Conservation (phyloP, 805 yeast genomes). For the Monosporozyma unispora region DNA sequence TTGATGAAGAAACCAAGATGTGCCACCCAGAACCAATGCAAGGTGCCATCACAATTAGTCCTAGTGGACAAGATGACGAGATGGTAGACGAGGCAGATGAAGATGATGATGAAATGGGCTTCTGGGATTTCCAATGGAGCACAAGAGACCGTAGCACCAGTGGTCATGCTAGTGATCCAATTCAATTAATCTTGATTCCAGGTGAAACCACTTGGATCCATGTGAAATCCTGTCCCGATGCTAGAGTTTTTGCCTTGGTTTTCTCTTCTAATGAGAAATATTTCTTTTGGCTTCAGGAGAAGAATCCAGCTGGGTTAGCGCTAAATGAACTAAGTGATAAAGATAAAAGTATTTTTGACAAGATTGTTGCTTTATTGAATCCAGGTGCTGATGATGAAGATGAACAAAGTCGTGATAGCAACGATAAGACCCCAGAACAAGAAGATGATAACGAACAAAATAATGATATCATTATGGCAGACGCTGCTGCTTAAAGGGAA, state of each 20-base stretch:
- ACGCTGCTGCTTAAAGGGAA: conserved; percentile 1
- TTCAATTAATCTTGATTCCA: conserved; percentile 58
- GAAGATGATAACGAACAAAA: conserved; percentile 10
- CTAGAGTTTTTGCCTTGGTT: conserved; percentile 64
- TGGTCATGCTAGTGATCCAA: conserved; percentile 15
- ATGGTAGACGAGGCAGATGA: conserved; percentile 3
- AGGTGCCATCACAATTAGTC: conserved; percentile 34
- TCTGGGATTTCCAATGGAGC: conserved; percentile 30
- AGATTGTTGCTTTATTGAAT: conserved; percentile 42
- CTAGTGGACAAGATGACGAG: conserved; percentile 7
- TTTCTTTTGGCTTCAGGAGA: conserved; percentile 67
- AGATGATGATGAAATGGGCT: conserved; percentile 25
- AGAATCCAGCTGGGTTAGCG: conserved; percentile 44
- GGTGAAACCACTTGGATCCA: conserved; percentile 77
- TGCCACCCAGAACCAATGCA: conserved; percentile 53
- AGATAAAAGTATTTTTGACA: conserved; percentile 45
- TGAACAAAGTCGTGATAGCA: conserved; percentile 13
- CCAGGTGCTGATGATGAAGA: conserved; percentile 19
- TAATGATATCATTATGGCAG: conserved; percentile 3
- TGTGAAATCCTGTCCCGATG: conserved; percentile 59
- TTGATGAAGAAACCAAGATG: conserved; percentile 44
- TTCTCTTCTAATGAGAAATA: conserved; percentile 56
- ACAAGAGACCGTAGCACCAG: conserved; percentile 24
- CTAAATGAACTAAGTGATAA: conserved; percentile 41
- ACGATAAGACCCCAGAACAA: conserved; percentile 3